Conservation (phyloP, 176 grass and related monocot species). For the Oryza glaberrima region DNA sequence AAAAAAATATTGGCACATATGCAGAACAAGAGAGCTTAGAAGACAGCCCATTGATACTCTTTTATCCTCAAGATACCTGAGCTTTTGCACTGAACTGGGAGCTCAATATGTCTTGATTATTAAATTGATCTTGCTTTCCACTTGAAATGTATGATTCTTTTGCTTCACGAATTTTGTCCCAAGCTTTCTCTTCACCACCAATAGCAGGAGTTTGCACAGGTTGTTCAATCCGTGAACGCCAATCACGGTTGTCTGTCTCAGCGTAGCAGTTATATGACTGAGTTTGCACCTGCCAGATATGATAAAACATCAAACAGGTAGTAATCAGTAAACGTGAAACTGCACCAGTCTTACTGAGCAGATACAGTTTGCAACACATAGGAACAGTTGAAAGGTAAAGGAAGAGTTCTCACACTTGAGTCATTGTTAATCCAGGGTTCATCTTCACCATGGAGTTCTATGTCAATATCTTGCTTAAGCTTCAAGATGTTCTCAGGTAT, state of each 20-base stretch:
- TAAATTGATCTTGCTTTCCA: constrained; percentile 55
- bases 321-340: background rate
- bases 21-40: constrained; percentile 15
- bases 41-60: constrained; percentile 32
- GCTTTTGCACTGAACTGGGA: constrained; percentile 46
- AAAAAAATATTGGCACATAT: background rate
- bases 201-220: constrained; percentile 35
- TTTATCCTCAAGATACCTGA: constrained; percentile 43
- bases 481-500: constrained; percentile 65
- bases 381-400: background rate
- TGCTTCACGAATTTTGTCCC: constrained; percentile 61
- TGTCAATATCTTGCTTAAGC: constrained; percentile 69
- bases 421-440: constrained; percentile 62
- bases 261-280: constrained; percentile 54
- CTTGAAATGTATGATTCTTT: constrained; percentile 42
- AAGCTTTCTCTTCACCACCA: constrained; percentile 62
- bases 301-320: background rate
- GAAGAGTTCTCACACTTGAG: constrained; percentile 59
- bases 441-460: constrained; percentile 68
- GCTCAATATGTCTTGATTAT: constrained; percentile 47
- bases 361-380: background rate
- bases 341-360: background rate
- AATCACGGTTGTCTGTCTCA: constrained; percentile 66
- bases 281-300: constrained; percentile 45
- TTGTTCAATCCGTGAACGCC: constrained; percentile 54